A percentile compares a stretch with the other conserved stretches of the same genome.
phyloP scores from a whole-genome alignment of 192 early-diverging fungal genomes.

The Coemansia sp. region DNA sequence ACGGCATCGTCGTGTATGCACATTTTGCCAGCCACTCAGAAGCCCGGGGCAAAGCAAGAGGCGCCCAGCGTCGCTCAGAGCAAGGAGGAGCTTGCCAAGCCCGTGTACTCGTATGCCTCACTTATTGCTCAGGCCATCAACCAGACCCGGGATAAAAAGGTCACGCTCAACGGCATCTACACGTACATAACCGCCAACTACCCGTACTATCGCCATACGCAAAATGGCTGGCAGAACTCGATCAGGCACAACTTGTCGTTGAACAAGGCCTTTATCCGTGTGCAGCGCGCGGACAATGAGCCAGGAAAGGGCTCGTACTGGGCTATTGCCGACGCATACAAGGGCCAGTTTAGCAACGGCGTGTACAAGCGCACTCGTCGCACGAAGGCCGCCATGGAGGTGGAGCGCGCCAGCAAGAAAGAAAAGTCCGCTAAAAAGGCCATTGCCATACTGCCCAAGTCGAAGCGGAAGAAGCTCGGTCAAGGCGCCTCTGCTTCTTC shows the following conservation, averaged over 20 bases:
- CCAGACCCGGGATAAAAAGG: conserved; percentile 63
- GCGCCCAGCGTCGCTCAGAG: not conserved
- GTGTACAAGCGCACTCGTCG: conserved; percentile 69
- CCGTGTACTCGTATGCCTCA: conserved; percentile 85
- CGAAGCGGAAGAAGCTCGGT: conserved; percentile 1
- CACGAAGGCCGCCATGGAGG: conserved; percentile 57
- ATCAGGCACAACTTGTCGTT: conserved; percentile 96
- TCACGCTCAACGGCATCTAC: conserved; percentile 91
- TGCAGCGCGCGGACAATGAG: conserved; percentile 81
- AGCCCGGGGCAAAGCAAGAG: conserved; percentile 2
- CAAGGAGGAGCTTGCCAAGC: conserved; percentile 57
- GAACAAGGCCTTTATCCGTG: conserved; percentile 91
- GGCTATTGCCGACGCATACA: conserved; percentile 79
- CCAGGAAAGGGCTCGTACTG: conserved; percentile 95
- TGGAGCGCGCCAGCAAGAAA: conserved; percentile 35
- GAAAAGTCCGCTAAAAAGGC: not conserved
- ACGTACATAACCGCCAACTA: conserved; percentile 79
- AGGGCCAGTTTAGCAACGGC: conserved; percentile 71
- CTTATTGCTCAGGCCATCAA: conserved; percentile 92
- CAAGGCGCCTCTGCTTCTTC: not conserved
- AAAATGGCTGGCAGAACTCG: conserved; percentile 96
- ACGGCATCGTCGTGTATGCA: conserved; percentile 8
- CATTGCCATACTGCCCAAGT: not conserved
- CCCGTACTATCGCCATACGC: conserved; percentile 84
- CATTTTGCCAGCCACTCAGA: conserved; percentile 5